Evolutionary conservation across 257 asterid species (phyloP), one percentile per base, ranked within the genome.

Genomic region (Anisodus tanguticus): DNA sequence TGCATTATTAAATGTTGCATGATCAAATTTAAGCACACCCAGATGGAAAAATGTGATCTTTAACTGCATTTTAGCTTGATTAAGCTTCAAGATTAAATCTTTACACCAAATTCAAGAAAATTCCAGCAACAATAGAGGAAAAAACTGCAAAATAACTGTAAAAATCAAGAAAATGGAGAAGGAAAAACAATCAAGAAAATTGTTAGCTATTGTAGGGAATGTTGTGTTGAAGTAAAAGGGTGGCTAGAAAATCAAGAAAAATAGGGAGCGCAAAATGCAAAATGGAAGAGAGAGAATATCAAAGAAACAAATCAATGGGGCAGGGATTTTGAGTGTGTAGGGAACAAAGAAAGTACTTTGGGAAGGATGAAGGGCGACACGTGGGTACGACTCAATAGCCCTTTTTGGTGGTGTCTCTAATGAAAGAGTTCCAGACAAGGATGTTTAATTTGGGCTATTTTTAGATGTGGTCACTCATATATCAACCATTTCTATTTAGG

Each of bases 371-470:
- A 54, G 80, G 87, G 63, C 55, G 95, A 93, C 95, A 90, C 98
- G 94, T 95, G 91, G 95, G 91, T 84, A 79, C 74, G 91, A 80
- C 79, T 86, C 87, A 88, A 88, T 86, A 86, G 90, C 53, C 86
- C 87, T 89, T 91, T 88, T 85, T 66, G 86, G 88, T 89, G 85
- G 86, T 87, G 91, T 88, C 92, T 80, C 86, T 84, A 69, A 76
- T 86, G 83, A 80, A 82, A 86, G 26, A 90, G 83, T 78, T 80
- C 59, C 4, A 53, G 43, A 74, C 12, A 74, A 19, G 60, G 81
- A 74, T 49, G 81, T 53, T 26, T 13, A 77, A 7, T 31, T 26
- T 12, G 6, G 64, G 9, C 2, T 6, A 17, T 77, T 26, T 77
- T 77, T 12, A 13, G 64, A 26, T 77, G 82, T 26, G 19, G 22